Evolutionary conservation across 164 flowering plant species (phyloP).

Genomic region (Tetracentron sinense): DNA sequence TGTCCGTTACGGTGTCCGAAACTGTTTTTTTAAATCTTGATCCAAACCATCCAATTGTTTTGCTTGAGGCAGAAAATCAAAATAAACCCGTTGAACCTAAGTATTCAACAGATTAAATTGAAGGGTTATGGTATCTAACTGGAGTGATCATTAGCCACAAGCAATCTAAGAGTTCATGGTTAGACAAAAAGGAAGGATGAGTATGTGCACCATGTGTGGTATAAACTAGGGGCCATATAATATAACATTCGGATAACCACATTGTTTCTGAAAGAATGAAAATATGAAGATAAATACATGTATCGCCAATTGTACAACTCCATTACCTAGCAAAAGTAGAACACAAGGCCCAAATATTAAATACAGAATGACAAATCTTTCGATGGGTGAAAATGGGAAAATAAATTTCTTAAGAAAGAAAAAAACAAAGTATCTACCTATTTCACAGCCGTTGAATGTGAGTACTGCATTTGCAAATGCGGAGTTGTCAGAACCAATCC

Average conservation of each 20-base stretch:
- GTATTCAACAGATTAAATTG: background rate
- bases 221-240: background rate
- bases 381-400: background rate
- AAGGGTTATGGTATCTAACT: background rate
- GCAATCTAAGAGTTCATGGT: background rate
- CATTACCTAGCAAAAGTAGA: background rate
- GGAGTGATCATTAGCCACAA: background rate
- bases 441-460: slow-evolving; percentile 71
- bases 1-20: too few relatives aligned
- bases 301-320: background rate
- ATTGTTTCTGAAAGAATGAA: background rate
- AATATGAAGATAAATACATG: background rate
- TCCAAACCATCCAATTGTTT: background rate
- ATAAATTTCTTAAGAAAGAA: background rate
- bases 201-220: background rate
- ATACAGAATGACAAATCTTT: background rate
- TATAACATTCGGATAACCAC: background rate
- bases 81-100: background rate
- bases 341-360: background rate
- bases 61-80: background rate
- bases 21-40: too few relatives aligned
- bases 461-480: slow-evolving; percentile 82
- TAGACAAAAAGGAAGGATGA: background rate
- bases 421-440: slow-evolving; percentile 38
- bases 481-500: slow-evolving; percentile 80